Evolutionary conservation across 768 basidiomycete species (phyloP), one percentile per base, ranked within the genome.

Genomic region (Scleroderma bovista): DNA sequence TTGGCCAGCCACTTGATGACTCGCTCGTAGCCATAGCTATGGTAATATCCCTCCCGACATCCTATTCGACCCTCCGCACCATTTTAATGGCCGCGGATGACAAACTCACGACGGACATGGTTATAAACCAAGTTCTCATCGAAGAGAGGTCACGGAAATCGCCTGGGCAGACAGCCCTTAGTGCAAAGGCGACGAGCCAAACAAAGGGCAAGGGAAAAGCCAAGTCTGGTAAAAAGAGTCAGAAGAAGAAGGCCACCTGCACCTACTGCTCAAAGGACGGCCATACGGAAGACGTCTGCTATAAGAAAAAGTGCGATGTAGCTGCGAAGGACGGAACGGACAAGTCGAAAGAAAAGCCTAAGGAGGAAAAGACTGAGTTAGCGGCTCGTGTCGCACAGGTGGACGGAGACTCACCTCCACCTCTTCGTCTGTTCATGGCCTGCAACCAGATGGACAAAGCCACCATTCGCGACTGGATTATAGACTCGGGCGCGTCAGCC

Each of bases 1-100:
- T 61, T 29, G 53, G 57, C 15, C 45, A 53, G 26, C 2, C 49
- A 3, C 51, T 61, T 16, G 48, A 57, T 3, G 58, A 63, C 31
- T 52, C 53, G 3, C 48, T 63, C 17, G 22, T 63, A 5, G 58
- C 60, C 2, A 42, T 58, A 24, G 54, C 60, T 20, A 57, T 63
- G 34, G 47, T 58, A 3, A 49, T 55, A 23, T 59, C 62, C 6
- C 53, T 64, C 8, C 62, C 60, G 0, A 12, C 57, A 1, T 62
- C 57, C 1, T 58, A 60, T 32, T 48, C 29, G 8, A 59, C 53
- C 20, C 60, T 61, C 16, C 45, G 47, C 15, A 60, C 55, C 8
- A 58, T 61, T 46, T 55, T 63, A 16, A 58, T 59, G 50, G 49
- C 55, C 9, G 26, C 26, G 9, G 26, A 29, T 29, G 26, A 29